Conservation (phyloP, 2,329 filamentous ascomycete genomes). For the Fusarium oligoseptatum region DNA sequence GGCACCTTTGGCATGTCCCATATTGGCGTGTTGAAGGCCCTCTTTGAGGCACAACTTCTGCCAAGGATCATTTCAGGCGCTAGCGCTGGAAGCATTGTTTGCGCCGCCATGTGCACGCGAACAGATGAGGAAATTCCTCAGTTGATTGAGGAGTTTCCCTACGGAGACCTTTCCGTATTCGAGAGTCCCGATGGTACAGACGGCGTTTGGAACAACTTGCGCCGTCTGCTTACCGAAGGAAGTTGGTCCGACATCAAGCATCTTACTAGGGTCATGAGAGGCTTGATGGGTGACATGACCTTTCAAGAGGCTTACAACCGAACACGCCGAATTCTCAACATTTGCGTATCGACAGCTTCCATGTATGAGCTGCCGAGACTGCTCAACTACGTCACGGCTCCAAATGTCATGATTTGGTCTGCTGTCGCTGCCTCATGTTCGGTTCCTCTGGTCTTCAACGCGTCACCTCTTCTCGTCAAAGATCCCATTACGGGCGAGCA, state of each 20-base stretch:
- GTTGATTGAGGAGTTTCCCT: constrained; percentile 77
- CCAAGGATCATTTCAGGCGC: constrained; percentile 90
- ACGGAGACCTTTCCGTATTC: constrained; percentile 86
- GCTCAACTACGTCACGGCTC: constrained; percentile 92
- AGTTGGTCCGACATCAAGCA: constrained; percentile 88
- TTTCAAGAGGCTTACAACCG: constrained; percentile 97
- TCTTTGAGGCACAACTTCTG: constrained; percentile 80
- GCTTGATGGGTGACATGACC: constrained; percentile 87
- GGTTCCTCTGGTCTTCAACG: constrained; percentile 86
- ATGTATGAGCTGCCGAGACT: constrained; percentile 88
- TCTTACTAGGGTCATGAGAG: constrained; percentile 83
- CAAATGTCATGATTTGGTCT: constrained; percentile 96
- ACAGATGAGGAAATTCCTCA: constrained; percentile 83
- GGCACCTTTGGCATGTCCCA: constrained; percentile 94
- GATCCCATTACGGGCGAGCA: constrained; percentile 84
- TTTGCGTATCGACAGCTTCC: constrained; percentile 89
- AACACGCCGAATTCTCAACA: constrained; percentile 92
- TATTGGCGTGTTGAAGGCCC: constrained; percentile 85
- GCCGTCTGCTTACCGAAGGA: constrained; percentile 82
- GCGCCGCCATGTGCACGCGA: constrained; percentile 81
- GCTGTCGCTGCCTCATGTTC: constrained; percentile 97
- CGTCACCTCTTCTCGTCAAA: constrained; percentile 84
- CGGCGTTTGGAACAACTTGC: constrained; percentile 75
- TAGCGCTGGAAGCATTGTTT: constrained; percentile 89
- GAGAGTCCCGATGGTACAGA: constrained; percentile 72